Base-by-base conservation (phyloP, 2,329 filamentous ascomycete species). In the Kalmusia sp. region DNA sequence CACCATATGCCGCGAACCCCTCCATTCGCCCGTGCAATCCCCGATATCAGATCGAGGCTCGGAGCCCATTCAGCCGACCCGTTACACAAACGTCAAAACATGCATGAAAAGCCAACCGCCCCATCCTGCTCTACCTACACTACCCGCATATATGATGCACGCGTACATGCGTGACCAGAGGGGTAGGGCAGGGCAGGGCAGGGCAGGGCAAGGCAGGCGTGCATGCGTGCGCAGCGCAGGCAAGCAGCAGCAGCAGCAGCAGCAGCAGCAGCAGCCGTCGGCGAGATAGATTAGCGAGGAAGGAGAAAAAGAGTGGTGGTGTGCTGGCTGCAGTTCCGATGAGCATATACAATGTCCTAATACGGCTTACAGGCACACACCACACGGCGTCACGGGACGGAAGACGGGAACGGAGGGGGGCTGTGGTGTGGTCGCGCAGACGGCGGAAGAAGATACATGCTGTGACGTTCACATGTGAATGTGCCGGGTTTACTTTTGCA, bases 261-360 rank as follows among this genome's bases (percentile, higher is more conserved):
- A 31, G n/a, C n/a, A n/a, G n/a, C n/a, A n/a, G n/a, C 30, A 39
- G 31, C 43, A 52, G 43, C 55, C 52, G 55, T 33, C 55, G 55
- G 55, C 48, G 55, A 45, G 28, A 27, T 31, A 51, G 54, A 57
- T 57, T 51, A 38, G 49, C 54, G 54, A 50, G 25, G 34, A 12
- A 41, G 37, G 21, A 22, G 44, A 27, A n/a, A 19, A 19, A 28
- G 14, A n/a, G 44, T 37, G 44, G 22, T 37, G 25, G 35, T 25
- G 48, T 48, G 51, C n/a, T 28, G 49, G 49, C 15, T 43, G 27
- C 3, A 21, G 15, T 25, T 27, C 45, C 45, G 15, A 51, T 53
- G 49, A 49, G 44, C 51, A 51, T 34, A 54, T 51, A 39, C 15
- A 47, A 54, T 56, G 40, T 56, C 53, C 41, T 52, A 49, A 56